Conservation (phyloP, 805 yeast genomes). For the Lipomyces yamadae region DNA sequence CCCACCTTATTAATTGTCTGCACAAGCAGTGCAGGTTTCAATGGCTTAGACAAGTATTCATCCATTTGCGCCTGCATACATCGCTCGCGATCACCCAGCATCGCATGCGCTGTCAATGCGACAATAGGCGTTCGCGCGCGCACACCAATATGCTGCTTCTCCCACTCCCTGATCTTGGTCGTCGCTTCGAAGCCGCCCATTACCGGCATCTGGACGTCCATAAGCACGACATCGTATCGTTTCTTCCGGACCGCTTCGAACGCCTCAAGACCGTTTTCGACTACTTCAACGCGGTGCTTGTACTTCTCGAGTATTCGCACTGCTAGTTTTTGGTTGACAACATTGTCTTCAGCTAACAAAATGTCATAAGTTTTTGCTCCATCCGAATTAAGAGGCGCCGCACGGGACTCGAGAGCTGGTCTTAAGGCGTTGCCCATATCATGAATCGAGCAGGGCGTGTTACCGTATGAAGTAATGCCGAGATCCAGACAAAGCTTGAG, state of each 20-base stretch:
- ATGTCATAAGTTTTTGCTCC: slow-evolving; percentile 76
- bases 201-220: slow-evolving; percentile 96
- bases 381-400: slow-evolving; percentile 78
- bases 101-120: slow-evolving; percentile 91
- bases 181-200: slow-evolving; percentile 97
- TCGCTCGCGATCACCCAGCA: slow-evolving; percentile 89
- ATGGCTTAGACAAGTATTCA: slow-evolving; percentile 85
- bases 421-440: slow-evolving; percentile 82
- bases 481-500: slow-evolving; percentile 82
- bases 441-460: slow-evolving; percentile 80
- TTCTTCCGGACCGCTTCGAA: slow-evolving; percentile 71
- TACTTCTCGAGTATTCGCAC: slow-evolving; percentile 83
- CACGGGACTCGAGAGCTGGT: slow-evolving; percentile 83
- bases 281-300: slow-evolving; percentile 83
- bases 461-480: slow-evolving; percentile 87
- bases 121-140: slow-evolving; percentile 83
- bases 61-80: slow-evolving; percentile 91
- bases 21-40: slow-evolving; percentile 78
- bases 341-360: slow-evolving; percentile 82
- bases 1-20: slow-evolving; percentile 73
- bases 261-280: slow-evolving; percentile 84
- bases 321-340: slow-evolving; percentile 86
- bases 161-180: slow-evolving; percentile 85
- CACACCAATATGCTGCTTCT: slow-evolving; percentile 72
- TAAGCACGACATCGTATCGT: slow-evolving; percentile 77